These are phyloP conservation scores for Elsinoe fawcettii DNA, from an alignment of 2,329 filamentous ascomycete genomes.

Conservation along the genomic window DNA sequence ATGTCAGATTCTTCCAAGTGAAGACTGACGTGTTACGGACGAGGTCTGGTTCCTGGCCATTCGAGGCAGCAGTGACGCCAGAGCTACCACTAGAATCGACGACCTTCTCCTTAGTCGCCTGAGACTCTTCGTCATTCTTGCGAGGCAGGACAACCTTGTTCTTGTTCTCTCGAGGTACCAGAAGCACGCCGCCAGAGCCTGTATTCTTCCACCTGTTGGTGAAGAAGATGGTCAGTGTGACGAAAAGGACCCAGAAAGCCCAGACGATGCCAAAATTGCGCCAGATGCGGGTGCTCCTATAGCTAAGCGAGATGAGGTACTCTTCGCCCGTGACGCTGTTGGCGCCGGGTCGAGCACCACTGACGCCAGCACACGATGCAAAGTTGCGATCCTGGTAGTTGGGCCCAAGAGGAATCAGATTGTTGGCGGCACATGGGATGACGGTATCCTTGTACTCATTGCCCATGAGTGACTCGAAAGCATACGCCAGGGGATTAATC, in stretches of 20 bases:
- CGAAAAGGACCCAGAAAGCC: constrained; percentile 56
- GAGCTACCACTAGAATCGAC: constrained; percentile 5
- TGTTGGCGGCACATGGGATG: constrained; percentile 50
- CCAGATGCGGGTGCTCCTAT: constrained; percentile 36
- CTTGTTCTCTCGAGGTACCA: constrained; percentile 55
- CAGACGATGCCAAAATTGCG: constrained; percentile 62
- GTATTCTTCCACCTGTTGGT: constrained; percentile 51
- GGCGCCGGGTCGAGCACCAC: constrained; percentile 50
- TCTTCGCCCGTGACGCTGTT: constrained; percentile 52
- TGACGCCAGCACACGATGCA: constrained; percentile 38
- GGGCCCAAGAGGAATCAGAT: constrained; percentile 27
- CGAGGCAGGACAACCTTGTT: constrained; percentile 40
- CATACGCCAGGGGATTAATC: constrained; percentile 47
- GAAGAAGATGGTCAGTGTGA: constrained; percentile 49
- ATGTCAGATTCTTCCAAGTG: constrained; percentile 81
- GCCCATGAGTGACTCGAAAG: constrained; percentile 32
- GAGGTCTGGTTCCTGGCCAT: constrained; percentile 16
- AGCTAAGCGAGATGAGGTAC: constrained; percentile 50
- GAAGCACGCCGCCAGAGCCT: constrained; percentile 46
- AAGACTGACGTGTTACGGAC: constrained; percentile 36
- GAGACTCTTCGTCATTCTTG: constrained; percentile 34
- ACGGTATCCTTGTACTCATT: constrained; percentile 52
- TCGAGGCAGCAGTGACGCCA: not conserved
- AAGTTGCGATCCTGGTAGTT: constrained; percentile 35
- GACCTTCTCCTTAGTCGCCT: constrained; percentile 15